phyloP scores from a whole-genome alignment of 345 rosid genomes.

The Eucalyptus sp. region DNA sequence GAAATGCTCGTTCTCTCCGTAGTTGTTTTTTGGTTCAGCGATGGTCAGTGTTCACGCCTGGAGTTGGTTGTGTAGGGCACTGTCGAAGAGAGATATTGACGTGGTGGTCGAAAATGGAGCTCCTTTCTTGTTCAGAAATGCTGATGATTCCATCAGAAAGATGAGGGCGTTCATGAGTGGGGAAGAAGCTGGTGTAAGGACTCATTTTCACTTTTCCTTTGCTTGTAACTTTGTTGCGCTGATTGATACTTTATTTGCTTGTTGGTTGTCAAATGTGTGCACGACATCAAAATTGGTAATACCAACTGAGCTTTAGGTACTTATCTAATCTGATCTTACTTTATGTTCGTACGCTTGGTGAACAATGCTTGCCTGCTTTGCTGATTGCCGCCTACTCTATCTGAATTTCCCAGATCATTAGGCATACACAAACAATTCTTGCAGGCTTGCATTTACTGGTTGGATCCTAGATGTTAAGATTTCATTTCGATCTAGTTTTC shows the following conservation, averaged over 20 bases:
- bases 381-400: not conserved
- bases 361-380: not conserved
- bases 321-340: not conserved
- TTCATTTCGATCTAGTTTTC: not conserved
- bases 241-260: not conserved
- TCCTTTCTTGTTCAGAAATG: constrained; percentile 54
- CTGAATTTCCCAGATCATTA: not conserved
- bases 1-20: not conserved
- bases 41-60: not conserved
- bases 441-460: not conserved
- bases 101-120: constrained; percentile 43
- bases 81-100: constrained; percentile 59
- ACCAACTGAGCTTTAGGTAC: not conserved
- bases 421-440: not conserved
- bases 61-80: constrained; percentile 27
- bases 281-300: not conserved
- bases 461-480: not conserved
- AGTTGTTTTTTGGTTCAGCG: not conserved
- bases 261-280: not conserved
- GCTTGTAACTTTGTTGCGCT: not conserved
- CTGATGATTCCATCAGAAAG: constrained; percentile 41
- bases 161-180: constrained; percentile 37
- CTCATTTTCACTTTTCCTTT: not conserved
- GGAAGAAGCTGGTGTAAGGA: constrained; percentile 18
- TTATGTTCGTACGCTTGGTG: not conserved